Base-by-base conservation (phyloP, 2,329 filamentous ascomycete genomes). In the Cryphonectria carpinicola region DNA sequence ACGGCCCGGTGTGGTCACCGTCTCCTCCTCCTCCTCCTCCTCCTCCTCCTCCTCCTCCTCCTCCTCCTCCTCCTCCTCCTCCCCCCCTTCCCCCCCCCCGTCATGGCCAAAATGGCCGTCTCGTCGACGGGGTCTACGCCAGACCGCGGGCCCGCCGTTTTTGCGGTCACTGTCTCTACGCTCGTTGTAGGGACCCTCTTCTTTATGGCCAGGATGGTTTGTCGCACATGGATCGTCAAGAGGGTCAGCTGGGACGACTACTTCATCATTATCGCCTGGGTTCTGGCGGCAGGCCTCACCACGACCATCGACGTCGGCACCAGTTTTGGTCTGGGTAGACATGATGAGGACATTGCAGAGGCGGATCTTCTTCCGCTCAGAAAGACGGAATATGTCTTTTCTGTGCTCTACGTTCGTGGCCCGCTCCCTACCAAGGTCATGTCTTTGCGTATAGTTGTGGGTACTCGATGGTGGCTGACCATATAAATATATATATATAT, bases 181-280 rank as follows among this genome's bases (percentile, higher is more conserved):
- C 86, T 95, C 73, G 86, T 86, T 32, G 79, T 95, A 67, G 89
- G 93, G 66, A 91, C 91, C 54, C 77, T 92, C 68, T 95, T 97
- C 78, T 93, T 97, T 75, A 84, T 85, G 58, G 86, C 93, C 49
- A 90, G 95, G 68, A 84, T 97, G 74, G 82, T 93, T 58, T 94
- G 92, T 72, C 88, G 94, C 39, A 85, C 88, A 65, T 88, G 87
- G 63, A 90, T 98, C 65, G 91, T 97, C 69, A 89, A 88, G 75
- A 90, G 87, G 68, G 81, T 94, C 66, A 89, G 87, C 69, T 88
- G 88, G 83, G 94, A 97, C 81, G 95, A 97, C 84, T 92, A 90
- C 80, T 88, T 93, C 76, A 96, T 97, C 80, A 80, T 94, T 14
- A 74, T 93, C 56, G 93, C 94, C 69, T 97, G 94, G 95, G 75